Conservation (phyloP, 2,329 filamentous ascomycete genomes). For the Ophiostoma triangulosporum region DNA sequence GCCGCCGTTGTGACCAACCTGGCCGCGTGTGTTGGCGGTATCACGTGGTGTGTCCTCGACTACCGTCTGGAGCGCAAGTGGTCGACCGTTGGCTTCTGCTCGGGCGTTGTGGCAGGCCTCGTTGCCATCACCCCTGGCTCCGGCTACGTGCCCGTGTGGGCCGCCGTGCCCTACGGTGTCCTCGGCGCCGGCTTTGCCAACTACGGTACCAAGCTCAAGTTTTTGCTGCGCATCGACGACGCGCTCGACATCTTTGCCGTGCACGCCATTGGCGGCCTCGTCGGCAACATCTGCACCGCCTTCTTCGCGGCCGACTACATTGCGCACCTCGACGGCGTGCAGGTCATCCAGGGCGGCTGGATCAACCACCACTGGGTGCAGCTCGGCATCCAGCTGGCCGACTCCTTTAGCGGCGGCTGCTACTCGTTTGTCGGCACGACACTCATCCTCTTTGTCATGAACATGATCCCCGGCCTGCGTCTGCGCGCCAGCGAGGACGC, state of each 20-base stretch:
- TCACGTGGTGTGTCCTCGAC: slow-evolving; percentile 82
- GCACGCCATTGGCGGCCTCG: slow-evolving; percentile 63
- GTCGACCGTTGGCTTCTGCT: slow-evolving; percentile 89
- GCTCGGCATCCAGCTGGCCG: slow-evolving; percentile 70
- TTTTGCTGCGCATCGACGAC: slow-evolving; percentile 66
- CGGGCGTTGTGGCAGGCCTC: slow-evolving; percentile 73
- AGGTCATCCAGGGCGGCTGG: slow-evolving; percentile 62
- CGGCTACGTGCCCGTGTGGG: slow-evolving; percentile 72
- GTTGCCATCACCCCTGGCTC: slow-evolving; percentile 83
- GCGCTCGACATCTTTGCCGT: slow-evolving; percentile 82
- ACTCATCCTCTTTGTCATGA: slow-evolving; percentile 68
- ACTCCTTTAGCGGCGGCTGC: slow-evolving; percentile 58
- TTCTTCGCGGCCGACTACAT: slow-evolving; percentile 81
- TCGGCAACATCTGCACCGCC: slow-evolving; percentile 66
- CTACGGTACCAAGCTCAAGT: slow-evolving; percentile 89
- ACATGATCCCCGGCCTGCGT: slow-evolving; percentile 60
- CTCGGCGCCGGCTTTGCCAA: slow-evolving; percentile 68
- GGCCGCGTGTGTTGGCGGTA: slow-evolving; percentile 68
- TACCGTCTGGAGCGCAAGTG: slow-evolving; percentile 83
- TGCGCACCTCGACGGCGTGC: slow-evolving; percentile 63
- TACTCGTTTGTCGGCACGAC: slow-evolving; percentile 72
- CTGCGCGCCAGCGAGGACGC: slow-evolving; percentile 65
- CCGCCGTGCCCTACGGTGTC: slow-evolving; percentile 66
- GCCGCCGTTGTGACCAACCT: slow-evolving; percentile 77
- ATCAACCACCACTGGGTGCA: slow-evolving; percentile 74